Evolutionary conservation across 2,329 filamentous ascomycete genomes (phyloP).

Genomic region (Colletotrichum agaves): DNA sequence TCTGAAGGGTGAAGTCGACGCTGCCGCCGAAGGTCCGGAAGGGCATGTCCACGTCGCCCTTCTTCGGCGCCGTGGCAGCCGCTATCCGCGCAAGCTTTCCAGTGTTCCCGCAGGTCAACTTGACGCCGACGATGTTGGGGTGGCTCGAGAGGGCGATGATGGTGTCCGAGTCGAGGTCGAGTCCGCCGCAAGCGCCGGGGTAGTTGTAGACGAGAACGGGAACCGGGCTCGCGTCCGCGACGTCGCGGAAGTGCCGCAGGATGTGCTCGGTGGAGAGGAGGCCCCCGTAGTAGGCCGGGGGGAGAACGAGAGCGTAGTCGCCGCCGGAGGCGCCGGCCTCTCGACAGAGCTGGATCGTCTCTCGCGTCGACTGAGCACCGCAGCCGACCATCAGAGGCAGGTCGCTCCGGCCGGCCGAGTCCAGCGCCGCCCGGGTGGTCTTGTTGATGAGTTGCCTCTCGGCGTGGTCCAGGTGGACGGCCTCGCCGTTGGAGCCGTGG

Average conservation of each 20-base stretch:
- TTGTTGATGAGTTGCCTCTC: slow-evolving; percentile 66
- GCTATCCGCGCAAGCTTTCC: slow-evolving; percentile 66
- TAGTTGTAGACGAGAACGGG: slow-evolving; percentile 77
- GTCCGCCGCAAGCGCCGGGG: slow-evolving; percentile 73
- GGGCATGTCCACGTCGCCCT: slow-evolving; percentile 21
- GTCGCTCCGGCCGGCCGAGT: slow-evolving; percentile 48
- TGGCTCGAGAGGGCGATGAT: slow-evolving; percentile 64
- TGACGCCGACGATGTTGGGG: slow-evolving; percentile 71
- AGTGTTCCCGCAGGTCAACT: slow-evolving; percentile 74
- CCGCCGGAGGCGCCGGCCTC: slow-evolving; percentile 71
- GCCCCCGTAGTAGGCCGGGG: slow-evolving; percentile 73
- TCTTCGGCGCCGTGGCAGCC: slow-evolving; percentile 47
- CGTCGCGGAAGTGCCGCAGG: slow-evolving; percentile 67
- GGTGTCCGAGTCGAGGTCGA: slow-evolving; percentile 74
- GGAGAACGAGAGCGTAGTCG: slow-evolving; percentile 70
- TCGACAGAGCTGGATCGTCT: slow-evolving; percentile 67
- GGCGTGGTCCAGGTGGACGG: slow-evolving; percentile 62
- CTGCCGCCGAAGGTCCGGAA: slow-evolving; percentile 80
- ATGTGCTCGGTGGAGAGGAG: slow-evolving; percentile 58
- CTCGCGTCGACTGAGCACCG: slow-evolving; percentile 71
- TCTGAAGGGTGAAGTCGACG: slow-evolving; percentile 79
- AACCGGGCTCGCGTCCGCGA: slow-evolving; percentile 61
- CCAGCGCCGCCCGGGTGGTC: slow-evolving; percentile 62
- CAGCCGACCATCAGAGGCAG: slow-evolving; percentile 70
- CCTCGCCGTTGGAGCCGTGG: slow-evolving; percentile 80